phyloP scores from a whole-genome alignment of 1,284 basidiomycete genomes.

The Fistulina hepatica region DNA sequence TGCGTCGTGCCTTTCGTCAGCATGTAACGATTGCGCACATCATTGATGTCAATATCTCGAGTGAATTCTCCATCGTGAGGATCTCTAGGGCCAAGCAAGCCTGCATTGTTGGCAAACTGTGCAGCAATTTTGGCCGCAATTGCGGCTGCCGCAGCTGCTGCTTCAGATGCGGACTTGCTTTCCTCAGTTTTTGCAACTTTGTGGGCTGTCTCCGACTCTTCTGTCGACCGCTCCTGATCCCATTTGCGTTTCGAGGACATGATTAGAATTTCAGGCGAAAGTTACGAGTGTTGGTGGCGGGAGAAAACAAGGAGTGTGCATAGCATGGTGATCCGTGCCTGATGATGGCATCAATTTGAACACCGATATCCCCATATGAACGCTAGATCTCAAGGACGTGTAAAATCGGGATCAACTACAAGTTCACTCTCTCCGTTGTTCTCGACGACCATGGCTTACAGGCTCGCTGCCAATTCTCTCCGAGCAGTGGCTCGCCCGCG shows the following conservation, averaged over 20 bases:
- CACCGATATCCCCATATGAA: too few species aligned
- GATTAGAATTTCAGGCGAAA: too few species aligned
- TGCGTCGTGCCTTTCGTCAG: slow-evolving; percentile 93
- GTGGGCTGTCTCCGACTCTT: slow-evolving; percentile 28
- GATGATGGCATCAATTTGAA: background rate
- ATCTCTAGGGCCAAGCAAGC: slow-evolving; percentile 45
- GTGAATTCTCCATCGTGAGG: slow-evolving; percentile 76
- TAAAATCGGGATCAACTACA: too few species aligned
- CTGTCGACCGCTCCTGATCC: slow-evolving; percentile 61
- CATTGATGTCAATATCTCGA: slow-evolving; percentile 95
- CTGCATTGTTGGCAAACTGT: slow-evolving; percentile 50
- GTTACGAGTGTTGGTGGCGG: too few species aligned
- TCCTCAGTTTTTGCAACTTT: slow-evolving; percentile 47
- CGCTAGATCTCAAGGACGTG: too few species aligned
- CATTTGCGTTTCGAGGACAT: slow-evolving; percentile 64
- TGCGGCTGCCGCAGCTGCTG: slow-evolving; percentile 72
- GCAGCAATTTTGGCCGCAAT: slow-evolving; percentile 90
- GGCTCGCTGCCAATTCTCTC: too few species aligned
- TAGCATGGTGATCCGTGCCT: background rate
- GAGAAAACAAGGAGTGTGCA: slow-evolving; percentile 1
- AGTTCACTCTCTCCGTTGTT: too few species aligned
- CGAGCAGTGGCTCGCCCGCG: slow-evolving; percentile 43
- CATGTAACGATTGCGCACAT: slow-evolving; percentile 90
- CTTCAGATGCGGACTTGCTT: slow-evolving; percentile 56
- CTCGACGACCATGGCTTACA: too few species aligned